Percentiles rank a stretch among this genome's conserved stretches.
Conservation (phyloP, 306 rosid species). For the Casuarina glauca region DNA sequence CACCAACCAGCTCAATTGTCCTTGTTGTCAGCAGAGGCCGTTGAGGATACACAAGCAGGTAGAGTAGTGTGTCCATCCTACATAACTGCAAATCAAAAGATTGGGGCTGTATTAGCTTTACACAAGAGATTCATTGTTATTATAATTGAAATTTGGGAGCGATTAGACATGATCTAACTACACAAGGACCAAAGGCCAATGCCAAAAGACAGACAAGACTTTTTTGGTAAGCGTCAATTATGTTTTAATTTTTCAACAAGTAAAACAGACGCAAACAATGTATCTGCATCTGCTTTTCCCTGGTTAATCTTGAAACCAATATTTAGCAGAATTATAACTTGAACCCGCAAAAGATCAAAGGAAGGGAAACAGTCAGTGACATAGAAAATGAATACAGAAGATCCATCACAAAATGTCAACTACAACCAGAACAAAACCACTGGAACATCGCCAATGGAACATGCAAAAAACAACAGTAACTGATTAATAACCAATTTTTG, state of each 20-base stretch:
- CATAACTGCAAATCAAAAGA: conserved; percentile 47
- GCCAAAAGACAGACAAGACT: not conserved
- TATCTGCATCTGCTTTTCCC: not conserved
- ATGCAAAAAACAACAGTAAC: not conserved
- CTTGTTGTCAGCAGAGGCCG: conserved; percentile 86
- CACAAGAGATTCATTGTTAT: conserved; percentile 1
- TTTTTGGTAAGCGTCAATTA: not conserved
- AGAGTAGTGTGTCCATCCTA: conserved; percentile 82
- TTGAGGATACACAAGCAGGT: conserved; percentile 93
- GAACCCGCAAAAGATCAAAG: not conserved
- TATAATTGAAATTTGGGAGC: conserved; percentile 1
- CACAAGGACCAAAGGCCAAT: not conserved
- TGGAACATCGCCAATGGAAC: not conserved
- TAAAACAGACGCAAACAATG: not conserved
- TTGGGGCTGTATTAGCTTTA: conserved; percentile 13
- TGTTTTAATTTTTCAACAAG: not conserved
- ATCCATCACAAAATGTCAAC: not conserved
- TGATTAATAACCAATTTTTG: not conserved
- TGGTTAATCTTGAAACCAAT: not conserved
- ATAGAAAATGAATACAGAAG: not conserved
- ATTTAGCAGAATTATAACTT: not conserved
- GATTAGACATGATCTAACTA: not conserved
- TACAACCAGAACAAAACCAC: not conserved
- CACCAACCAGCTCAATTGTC: conserved; percentile 91
- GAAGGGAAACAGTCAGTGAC: not conserved